Conservation (phyloP, 1,139 yeast species). For the Pichia sp. region DNA sequence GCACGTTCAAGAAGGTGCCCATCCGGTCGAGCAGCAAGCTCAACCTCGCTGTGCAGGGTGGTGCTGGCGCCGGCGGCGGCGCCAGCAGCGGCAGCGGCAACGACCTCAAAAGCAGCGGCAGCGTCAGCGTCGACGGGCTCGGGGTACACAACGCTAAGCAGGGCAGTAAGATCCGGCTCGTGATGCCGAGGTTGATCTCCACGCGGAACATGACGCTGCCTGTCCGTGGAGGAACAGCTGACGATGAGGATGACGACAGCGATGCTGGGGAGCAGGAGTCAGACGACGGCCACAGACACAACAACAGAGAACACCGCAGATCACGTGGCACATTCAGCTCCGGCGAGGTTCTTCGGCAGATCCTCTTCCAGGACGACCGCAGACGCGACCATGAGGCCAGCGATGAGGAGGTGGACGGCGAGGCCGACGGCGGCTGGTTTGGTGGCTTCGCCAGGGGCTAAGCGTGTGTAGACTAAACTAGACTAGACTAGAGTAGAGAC, state of each 20-base stretch:
- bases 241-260: not conserved
- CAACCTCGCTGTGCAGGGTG: not conserved
- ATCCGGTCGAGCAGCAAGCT: constrained; percentile 11
- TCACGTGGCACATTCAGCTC: not conserved
- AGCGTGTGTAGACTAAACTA: too few relatives aligned
- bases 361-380: not conserved
- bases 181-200: constrained; percentile 16
- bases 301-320: not conserved
- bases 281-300: not conserved
- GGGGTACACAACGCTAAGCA: not conserved
- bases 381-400: not conserved
- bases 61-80: not conserved
- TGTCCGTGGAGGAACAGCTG: constrained; percentile 11
- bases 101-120: not conserved
- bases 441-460: constrained; percentile 19
- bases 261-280: not conserved
- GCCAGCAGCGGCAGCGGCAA: not conserved
- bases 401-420: not conserved
- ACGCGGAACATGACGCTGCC: constrained; percentile 13
- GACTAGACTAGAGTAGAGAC: too few relatives aligned
- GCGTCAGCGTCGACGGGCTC: not conserved
- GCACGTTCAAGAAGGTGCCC: constrained; percentile 21
- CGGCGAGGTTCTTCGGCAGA: not conserved
- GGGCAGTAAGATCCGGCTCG: constrained; percentile 7
- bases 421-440: constrained; percentile 18